phyloP scores from a whole-genome alignment of 192 early-diverging fungal species.

The Geosiphon pyriformis region DNA sequence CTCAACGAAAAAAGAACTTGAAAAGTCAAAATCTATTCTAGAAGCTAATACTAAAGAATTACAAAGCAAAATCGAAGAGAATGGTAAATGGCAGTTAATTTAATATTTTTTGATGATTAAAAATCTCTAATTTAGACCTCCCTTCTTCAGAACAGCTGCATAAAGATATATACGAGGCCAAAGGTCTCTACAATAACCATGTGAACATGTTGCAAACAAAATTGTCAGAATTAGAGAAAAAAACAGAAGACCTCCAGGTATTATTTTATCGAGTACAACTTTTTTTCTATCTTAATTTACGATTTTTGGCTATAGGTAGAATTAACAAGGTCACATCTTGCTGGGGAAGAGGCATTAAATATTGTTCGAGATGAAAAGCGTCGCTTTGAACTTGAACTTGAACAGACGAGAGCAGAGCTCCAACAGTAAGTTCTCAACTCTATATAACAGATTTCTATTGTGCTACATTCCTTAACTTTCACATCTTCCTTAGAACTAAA shows the following conservation, averaged over 20 bases:
- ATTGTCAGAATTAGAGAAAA: conserved; percentile 44
- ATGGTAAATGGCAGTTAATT: conserved; percentile 40
- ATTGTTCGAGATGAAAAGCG: conserved; percentile 36
- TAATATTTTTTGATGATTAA: neutral
- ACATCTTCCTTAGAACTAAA: conserved; percentile 24
- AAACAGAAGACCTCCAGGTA: conserved; percentile 44
- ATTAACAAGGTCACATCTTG: conserved; percentile 33
- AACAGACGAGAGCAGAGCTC: conserved; percentile 28
- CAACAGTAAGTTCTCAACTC: conserved; percentile 23
- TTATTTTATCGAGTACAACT: neutral
- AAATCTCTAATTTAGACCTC: neutral
- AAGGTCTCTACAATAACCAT: conserved; percentile 45
- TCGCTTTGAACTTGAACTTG: conserved; percentile 32
- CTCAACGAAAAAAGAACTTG: conserved; percentile 51
- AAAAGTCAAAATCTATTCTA: conserved; percentile 43
- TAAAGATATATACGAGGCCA: conserved; percentile 47
- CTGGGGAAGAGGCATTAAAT: conserved; percentile 38
- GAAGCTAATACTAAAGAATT: conserved; percentile 46
- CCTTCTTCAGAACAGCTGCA: conserved; percentile 38
- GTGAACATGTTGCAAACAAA: conserved; percentile 42
- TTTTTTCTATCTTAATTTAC: neutral
- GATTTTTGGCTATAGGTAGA: conserved; percentile 27
- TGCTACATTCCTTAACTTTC: neutral
- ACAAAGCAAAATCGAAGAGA: conserved; percentile 52
- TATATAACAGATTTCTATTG: neutral